Evolutionary conservation across 1,284 basidiomycete species (phyloP).

Genomic region (Cutaneotrichosporon dermatis): DNA sequence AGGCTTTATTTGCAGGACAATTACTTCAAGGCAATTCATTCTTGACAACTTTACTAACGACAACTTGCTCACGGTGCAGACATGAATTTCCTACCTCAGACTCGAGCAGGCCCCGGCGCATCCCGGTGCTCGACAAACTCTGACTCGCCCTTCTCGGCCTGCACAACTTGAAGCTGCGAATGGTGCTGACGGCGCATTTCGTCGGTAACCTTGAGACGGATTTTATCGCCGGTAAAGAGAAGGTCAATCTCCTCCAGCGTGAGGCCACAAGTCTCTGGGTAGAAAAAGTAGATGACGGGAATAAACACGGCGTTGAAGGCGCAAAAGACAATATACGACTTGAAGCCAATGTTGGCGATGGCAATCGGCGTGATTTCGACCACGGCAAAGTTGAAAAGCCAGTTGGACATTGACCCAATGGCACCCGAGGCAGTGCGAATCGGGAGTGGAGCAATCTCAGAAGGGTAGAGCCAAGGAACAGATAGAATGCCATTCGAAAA

Average conservation of each 20-base stretch:
- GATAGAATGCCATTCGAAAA: constrained; percentile 14
- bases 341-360: constrained; percentile 28
- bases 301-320: constrained; percentile 30
- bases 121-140: too few species aligned
- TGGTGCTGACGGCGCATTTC: too few species aligned
- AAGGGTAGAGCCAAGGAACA: constrained; percentile 20
- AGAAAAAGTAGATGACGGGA: constrained; percentile 32
- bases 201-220: background rate
- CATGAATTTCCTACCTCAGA: too few species aligned
- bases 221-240: constrained; percentile 21
- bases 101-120: too few species aligned
- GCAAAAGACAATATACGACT: constrained; percentile 30
- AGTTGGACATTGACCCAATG: constrained; percentile 28
- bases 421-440: constrained; percentile 23
- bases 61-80: too few species aligned
- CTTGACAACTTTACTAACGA: too few species aligned
- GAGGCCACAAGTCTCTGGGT: constrained; percentile 26
- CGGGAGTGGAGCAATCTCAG: constrained; percentile 24
- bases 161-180: too few species aligned
- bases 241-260: constrained; percentile 27
- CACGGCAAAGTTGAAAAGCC: constrained; percentile 34
- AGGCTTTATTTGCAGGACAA: too few species aligned
- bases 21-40: too few species aligned
- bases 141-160: too few species aligned
- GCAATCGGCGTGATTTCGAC: constrained; percentile 31